A percentile compares a stretch with the other conserved stretches of the same genome.
Evolutionary conservation across 2,329 filamentous ascomycete genomes (phyloP).

Genomic region (Colletotrichum sublineola): DNA sequence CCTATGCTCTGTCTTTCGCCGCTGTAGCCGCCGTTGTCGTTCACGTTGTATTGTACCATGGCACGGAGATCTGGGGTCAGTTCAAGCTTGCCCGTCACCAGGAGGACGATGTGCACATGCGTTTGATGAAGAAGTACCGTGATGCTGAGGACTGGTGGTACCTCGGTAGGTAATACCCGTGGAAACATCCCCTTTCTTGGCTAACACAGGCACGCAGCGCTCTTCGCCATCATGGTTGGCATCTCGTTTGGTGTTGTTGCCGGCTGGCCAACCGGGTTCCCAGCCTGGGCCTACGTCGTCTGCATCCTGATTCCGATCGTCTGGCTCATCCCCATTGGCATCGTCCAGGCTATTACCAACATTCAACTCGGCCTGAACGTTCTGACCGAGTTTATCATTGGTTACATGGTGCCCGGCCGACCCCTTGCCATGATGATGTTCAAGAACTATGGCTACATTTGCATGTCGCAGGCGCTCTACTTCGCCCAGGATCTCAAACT

Average conservation of each 20-base stretch:
- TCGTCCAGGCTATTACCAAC: conserved; percentile 73
- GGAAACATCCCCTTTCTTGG: not conserved
- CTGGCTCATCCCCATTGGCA: conserved; percentile 72
- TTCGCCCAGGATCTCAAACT: conserved; percentile 77
- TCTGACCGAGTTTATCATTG: conserved; percentile 79
- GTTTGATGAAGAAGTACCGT: conserved; percentile 71
- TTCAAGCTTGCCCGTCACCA: conserved; percentile 67
- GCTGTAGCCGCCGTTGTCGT: conserved; percentile 72
- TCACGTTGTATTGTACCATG: conserved; percentile 69
- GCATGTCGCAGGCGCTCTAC: conserved; percentile 74
- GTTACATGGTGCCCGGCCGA: conserved; percentile 79
- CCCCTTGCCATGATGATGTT: conserved; percentile 84
- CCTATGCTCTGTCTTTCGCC: conserved; percentile 76
- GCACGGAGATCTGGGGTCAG: conserved; percentile 66
- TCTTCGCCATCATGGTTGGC: conserved; percentile 67
- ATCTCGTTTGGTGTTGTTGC: conserved; percentile 68
- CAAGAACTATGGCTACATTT: conserved; percentile 80
- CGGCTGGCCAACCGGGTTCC: conserved; percentile 69
- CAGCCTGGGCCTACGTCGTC: conserved; percentile 70
- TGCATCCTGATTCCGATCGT: conserved; percentile 69
- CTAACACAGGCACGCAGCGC: conserved; percentile 46
- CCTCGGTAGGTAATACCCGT: conserved; percentile 55
- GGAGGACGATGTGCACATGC: conserved; percentile 72
- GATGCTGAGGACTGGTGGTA: conserved; percentile 74
- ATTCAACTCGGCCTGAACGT: conserved; percentile 77